A percentile compares a stretch with the other conserved stretches of the same genome.
Evolutionary conservation across 2,329 filamentous ascomycete genomes (phyloP).

Genomic region (Aureobasidium sp.): DNA sequence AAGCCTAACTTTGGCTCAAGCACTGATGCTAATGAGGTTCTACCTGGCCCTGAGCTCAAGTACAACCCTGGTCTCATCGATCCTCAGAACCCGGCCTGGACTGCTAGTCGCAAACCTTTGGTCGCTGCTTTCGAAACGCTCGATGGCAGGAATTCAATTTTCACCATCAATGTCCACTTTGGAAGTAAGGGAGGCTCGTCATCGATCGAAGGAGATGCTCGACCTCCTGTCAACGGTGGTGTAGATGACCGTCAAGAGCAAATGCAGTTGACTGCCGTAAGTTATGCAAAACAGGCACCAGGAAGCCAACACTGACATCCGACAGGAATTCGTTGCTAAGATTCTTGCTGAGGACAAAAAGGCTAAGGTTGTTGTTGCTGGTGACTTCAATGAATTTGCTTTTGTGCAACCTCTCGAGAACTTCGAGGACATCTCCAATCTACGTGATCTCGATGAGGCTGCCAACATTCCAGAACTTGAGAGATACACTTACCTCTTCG

Average conservation of each 20-base stretch:
- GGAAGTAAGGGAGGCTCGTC: constrained; percentile 60
- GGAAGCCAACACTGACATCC: neutral
- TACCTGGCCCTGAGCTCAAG: constrained; percentile 52
- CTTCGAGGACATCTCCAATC: constrained; percentile 48
- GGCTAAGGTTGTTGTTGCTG: constrained; percentile 54
- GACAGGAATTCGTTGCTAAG: constrained; percentile 47
- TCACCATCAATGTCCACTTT: constrained; percentile 66
- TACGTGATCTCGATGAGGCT: constrained; percentile 57
- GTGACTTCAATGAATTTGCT: constrained; percentile 68
- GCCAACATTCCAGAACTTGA: constrained; percentile 47
- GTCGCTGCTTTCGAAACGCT: constrained; percentile 58
- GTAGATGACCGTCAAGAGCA: constrained; percentile 52
- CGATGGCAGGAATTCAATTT: constrained; percentile 52
- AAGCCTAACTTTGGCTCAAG: constrained; percentile 51
- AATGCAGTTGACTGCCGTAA: constrained; percentile 51
- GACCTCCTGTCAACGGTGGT: constrained; percentile 60
- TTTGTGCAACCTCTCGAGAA: constrained; percentile 53
- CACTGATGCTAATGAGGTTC: constrained; percentile 51
- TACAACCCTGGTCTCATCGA: constrained; percentile 65
- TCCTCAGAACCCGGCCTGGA: constrained; percentile 54
- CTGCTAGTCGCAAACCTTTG: constrained; percentile 58
- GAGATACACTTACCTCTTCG: constrained; percentile 65
- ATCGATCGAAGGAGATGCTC: constrained; percentile 56
- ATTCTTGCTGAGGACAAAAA: constrained; percentile 52
- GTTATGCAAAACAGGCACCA: constrained; percentile 23